Evolutionary conservation across 257 asterid species (phyloP), one percentile per base, ranked within the genome.

Genomic region (Orobanche coerulescens): DNA sequence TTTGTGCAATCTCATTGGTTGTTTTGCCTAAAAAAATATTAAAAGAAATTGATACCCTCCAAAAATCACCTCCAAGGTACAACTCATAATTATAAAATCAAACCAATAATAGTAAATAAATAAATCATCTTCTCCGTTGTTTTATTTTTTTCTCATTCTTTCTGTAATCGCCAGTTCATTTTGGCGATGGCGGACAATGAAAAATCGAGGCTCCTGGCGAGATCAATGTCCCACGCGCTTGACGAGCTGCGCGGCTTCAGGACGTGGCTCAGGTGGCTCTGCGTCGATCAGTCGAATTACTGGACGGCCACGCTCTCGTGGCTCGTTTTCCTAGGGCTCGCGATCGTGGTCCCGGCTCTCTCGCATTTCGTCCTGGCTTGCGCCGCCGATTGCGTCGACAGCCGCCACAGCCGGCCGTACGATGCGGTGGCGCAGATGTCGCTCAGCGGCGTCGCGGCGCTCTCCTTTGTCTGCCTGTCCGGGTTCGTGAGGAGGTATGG

Each of bases 371-470:
- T 73, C 1, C 66, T 88, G 6, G 85, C 96, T 36, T 88, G 95
- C 77, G 48, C 65, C 33, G 70, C 49, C 16, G 88, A 94, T 62
- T n/a, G n/a, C n/a, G n/a, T n/a, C n/a, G 95, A 92, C 46, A 66
- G 52, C 65, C 77, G 64, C 61, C 98, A 80, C 46, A 79, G 66
- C 80, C 16, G 97, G 36, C 98, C 98, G 0, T 86, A 84, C 65
- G 95, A 88, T 57, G 62, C 72, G 5, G 80, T 88, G n/a, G 95
- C 88, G 8, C 98, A 92, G 85, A 68, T 92, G 22, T 92, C 98
- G 6, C 97, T 92, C 24, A 79, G 79, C 72, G 62, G 78, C 53
- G 71, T 88, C 52, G 94, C 97, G 13, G 44, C 87, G 28, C 79
- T 92, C 28, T 92, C 98, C 10, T 92, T 88, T 73, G 11, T 92